Base-by-base conservation (phyloP, 495 filamentous ascomycete genomes). In the Darksidea phi region DNA sequence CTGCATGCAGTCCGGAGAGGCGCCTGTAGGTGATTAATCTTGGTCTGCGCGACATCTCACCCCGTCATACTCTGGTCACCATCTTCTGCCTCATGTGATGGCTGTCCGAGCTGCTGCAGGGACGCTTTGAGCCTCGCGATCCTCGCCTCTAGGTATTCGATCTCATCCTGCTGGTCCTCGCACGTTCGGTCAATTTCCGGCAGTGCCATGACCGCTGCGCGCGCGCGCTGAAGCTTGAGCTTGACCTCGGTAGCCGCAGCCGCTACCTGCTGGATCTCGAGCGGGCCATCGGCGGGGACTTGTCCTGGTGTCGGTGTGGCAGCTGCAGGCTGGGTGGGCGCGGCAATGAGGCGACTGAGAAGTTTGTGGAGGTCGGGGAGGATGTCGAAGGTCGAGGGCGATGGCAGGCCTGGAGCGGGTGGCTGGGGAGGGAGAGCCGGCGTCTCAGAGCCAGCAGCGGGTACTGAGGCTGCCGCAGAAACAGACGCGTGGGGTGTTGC, bases 121-220 rank as follows among this genome's bases (percentile, higher is more conserved):
- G 66, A 63, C 11, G 48, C 57, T 50, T 60, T 71, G 67, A 74
- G 73, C 58, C 66, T 56, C 63, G 59, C 48, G 12, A 74, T 64
- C 67, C 66, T 61, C 52, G 81, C 86, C 75, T 92, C 86, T 45
- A 97, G 79, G 67, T 87, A 85, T 46, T 63, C 64, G 46, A 97
- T 91, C 78, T 96, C 92, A 41, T 74, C 80, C 62, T 90, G 82
- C 76, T 96, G 91, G 69, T 96, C 90, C 47, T 80, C 76, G 1
- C 90, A 74, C n/a, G 77, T 81, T 51, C 89, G 80, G 12, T 84
- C 76, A 47, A 94, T 79, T 74, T 95, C 91, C 12, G 89, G 88
- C 62, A 97, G 75, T 53, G 74, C 75, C 57, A 82, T 78, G 12
- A 96, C 78, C 38, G 86, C 84, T 8, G 64, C 75, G 17, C 88